Base-by-base conservation (phyloP, 2,329 filamentous ascomycete species). In the Dothidotthia symphoricarpi region DNA sequence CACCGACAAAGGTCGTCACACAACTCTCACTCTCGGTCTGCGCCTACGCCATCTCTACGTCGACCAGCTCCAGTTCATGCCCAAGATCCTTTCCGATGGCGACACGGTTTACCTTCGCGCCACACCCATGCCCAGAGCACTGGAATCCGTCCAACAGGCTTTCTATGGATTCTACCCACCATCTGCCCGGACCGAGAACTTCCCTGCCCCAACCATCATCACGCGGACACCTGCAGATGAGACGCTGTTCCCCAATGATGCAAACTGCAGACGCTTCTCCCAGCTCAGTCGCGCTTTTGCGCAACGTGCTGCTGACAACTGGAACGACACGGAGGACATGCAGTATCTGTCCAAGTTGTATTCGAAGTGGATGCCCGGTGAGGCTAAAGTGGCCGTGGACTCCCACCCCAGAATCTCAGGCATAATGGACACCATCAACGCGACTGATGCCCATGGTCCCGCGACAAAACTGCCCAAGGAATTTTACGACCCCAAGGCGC, bases 361-460 rank as follows among this genome's bases (percentile, higher is more conserved):
- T 36, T 82, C 85, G 24, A 88, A 86, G 64, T 95, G 85, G 81
- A 95, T 97, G 86, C 88, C 88, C 0, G 75, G 81, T 6, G 75
- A 76, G 30, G 63, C 64, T 19, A 75, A 76, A 26, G 82, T 96
- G 7, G 86, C 85, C 16, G 87, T 97, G 7, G 89, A 96, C 65
- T 83, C 83, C 1, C 83, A 84, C 43, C 93, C 93, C 0, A 77
- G 90, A 29, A 74, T 97, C 10, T 89, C 83, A 5, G 93, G 93
- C 36, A 85, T 98, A 56, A 88, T 95, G 85, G 93, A 98, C 69
- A 93, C 88, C 0, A 78, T 97, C 59, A 97, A 96, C 62, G 81
- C 88, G 6, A 95, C 88, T 0, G 74, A 86, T 10, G 91, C 90
- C 2, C 93, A 97, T 63, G 88, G 87, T 0, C 80, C 85, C 0